A percentile compares a stretch with the other conserved stretches of the same genome.
Evolutionary conservation across 2,329 filamentous ascomycete species (phyloP).

Genomic region (Fusarium setosum): DNA sequence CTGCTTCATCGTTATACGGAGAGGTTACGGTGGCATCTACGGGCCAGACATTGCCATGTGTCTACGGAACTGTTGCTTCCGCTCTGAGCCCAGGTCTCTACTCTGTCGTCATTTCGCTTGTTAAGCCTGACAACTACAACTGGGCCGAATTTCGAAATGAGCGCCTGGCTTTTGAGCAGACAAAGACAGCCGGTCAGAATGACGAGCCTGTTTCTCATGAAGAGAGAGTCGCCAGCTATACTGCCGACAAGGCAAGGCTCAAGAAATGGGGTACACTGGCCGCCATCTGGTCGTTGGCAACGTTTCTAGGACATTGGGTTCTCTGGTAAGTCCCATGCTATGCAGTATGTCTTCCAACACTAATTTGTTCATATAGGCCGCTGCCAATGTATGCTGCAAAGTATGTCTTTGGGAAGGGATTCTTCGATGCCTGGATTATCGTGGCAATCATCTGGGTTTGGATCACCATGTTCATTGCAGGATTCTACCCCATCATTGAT

Average conservation of each 20-base stretch:
- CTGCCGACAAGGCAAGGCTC: constrained; percentile 48
- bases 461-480: constrained; percentile 60
- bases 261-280: constrained; percentile 56
- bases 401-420: constrained; percentile 60
- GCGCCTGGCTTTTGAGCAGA: constrained; percentile 51
- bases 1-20: constrained; percentile 58
- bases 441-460: constrained; percentile 65
- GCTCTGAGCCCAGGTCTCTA: constrained; percentile 55
- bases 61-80: constrained; percentile 65
- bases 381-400: constrained; percentile 65
- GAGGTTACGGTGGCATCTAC: constrained; percentile 60
- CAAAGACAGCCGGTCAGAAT: constrained; percentile 4
- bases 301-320: constrained; percentile 64
- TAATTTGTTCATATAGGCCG: constrained; percentile 42
- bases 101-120: constrained; percentile 58
- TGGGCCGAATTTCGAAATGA: constrained; percentile 55
- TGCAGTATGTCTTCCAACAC: neutral
- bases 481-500: constrained; percentile 62
- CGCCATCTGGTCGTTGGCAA: constrained; percentile 54
- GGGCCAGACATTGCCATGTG: constrained; percentile 60
- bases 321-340: constrained; percentile 48
- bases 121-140: constrained; percentile 55
- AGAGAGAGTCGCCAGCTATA: constrained; percentile 40
- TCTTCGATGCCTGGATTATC: constrained; percentile 63
- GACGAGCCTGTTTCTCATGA: constrained; percentile 18